These are phyloP conservation scores for Talaromyces marneffei DNA, from an alignment of 2,329 filamentous ascomycete species.

Conservation along the genomic window DNA sequence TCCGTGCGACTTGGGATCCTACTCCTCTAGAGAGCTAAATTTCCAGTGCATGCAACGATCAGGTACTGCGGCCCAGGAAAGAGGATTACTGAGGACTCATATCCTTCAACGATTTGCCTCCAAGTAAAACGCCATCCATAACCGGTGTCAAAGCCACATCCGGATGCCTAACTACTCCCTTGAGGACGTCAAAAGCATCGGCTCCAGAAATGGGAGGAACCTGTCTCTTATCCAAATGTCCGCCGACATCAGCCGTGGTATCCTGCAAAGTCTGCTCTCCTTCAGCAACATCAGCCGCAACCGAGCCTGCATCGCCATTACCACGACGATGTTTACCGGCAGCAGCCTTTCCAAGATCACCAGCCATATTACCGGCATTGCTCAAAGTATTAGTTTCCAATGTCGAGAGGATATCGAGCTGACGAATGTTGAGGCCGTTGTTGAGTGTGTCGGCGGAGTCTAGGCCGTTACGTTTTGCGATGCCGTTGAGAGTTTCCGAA, in stretches of 20 bases:
- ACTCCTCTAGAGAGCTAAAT: neutral
- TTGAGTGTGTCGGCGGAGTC: neutral
- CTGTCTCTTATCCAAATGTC: slow-evolving; percentile 2
- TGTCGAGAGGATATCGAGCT: neutral
- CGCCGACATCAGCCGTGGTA: neutral
- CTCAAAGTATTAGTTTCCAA: neutral
- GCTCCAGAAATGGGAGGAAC: slow-evolving; percentile 12
- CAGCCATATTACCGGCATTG: neutral
- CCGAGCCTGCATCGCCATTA: neutral
- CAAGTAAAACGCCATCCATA: slow-evolving; percentile 1
- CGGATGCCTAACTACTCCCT: slow-evolving; percentile 1
- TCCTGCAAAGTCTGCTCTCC: neutral
- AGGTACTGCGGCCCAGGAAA: no score
- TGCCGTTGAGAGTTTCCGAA: neutral
- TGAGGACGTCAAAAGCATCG: neutral
- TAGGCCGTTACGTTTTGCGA: neutral
- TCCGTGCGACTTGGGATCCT: no score
- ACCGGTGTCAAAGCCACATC: neutral
- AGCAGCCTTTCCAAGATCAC: neutral
- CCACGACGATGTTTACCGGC: slow-evolving; percentile 4
- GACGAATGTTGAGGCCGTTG: neutral
- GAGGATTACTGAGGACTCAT: neutral
- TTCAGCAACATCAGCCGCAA: neutral
- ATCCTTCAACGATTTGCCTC: neutral
- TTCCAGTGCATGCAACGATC: neutral